Evolutionary conservation across 2,329 filamentous ascomycete genomes (phyloP).

Genomic region (Beauveria sp.): DNA sequence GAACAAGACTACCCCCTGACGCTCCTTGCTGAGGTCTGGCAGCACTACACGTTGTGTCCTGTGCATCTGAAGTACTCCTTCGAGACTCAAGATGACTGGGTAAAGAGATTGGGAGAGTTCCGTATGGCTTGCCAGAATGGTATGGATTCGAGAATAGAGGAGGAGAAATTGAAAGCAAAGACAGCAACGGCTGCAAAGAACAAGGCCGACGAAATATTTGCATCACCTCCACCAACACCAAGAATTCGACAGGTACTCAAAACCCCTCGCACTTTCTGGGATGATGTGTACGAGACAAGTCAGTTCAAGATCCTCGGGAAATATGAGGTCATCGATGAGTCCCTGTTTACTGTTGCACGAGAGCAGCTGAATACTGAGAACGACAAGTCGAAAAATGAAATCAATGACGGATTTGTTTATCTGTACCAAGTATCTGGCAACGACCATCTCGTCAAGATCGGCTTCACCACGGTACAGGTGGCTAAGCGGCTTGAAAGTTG

Average conservation of each 20-base stretch:
- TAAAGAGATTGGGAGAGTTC: background rate
- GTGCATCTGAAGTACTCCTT: background rate
- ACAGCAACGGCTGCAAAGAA: background rate
- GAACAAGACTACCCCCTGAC: background rate
- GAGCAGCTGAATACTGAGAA: conserved; percentile 14
- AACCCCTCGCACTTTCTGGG: background rate
- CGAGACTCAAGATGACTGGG: background rate
- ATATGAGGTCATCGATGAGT: background rate
- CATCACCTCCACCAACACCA: background rate
- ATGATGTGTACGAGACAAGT: background rate
- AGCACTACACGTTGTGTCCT: background rate
- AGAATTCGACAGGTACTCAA: background rate
- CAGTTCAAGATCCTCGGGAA: background rate
- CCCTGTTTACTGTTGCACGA: background rate
- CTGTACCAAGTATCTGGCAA: conserved; percentile 7
- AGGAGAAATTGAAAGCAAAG: background rate
- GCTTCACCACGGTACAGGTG: background rate
- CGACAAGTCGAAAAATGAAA: conserved; percentile 24
- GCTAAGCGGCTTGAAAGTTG: background rate
- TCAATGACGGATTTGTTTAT: conserved; percentile 21
- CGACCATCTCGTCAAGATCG: conserved; percentile 4
- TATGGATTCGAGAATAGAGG: background rate
- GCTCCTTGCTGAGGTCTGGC: background rate
- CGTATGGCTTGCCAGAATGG: background rate
- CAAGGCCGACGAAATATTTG: background rate